phyloP scores from a whole-genome alignment of 768 basidiomycete species.

The Mycena albidolilacea region DNA sequence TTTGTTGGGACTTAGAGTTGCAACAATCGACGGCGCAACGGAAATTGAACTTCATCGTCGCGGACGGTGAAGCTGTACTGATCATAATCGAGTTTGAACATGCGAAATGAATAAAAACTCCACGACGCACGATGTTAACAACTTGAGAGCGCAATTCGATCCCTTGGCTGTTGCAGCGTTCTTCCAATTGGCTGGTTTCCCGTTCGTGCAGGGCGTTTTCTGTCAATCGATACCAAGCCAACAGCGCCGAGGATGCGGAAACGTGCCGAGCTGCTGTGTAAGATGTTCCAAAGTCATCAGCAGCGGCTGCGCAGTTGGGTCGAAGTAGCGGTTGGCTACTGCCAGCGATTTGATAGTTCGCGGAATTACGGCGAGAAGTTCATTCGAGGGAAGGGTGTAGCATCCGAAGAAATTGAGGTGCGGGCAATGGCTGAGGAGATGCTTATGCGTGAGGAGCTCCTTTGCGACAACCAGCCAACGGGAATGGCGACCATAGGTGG shows the following conservation, averaged over 20 bases:
- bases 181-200: background rate
- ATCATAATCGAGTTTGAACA: too few species aligned
- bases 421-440: too few species aligned
- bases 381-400: background rate
- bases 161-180: background rate
- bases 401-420: too few species aligned
- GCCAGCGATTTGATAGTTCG: background rate
- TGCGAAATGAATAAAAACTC: background rate
- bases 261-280: conserved; percentile 2
- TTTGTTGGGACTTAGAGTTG: background rate
- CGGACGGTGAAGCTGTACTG: background rate
- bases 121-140: background rate
- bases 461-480: too few species aligned
- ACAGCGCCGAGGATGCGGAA: background rate
- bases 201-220: too few species aligned
- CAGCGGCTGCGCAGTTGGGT: background rate
- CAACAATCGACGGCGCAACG: background rate
- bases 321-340: background rate
- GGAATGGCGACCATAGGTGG: too few species aligned
- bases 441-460: too few species aligned
- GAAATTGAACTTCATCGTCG: background rate
- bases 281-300: background rate
- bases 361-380: conserved; percentile 1
- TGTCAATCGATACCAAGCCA: background rate
- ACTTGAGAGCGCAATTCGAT: background rate